Conservation (phyloP, 805 yeast genomes). For the Ogataea ramenticola region DNA sequence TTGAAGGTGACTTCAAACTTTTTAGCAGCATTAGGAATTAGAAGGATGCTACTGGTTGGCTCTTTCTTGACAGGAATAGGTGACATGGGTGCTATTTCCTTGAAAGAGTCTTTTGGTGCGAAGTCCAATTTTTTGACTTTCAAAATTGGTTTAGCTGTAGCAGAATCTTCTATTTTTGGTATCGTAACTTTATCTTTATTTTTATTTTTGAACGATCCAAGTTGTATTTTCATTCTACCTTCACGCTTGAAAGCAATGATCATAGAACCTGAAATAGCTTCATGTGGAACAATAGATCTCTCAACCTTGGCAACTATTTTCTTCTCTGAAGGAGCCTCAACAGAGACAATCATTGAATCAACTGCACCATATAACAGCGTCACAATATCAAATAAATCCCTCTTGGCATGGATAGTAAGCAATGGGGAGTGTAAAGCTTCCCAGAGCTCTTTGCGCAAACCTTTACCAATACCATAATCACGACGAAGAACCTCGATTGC, state of each 20-base stretch:
- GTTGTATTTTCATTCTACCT: slow-evolving; percentile 47
- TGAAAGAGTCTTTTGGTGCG: slow-evolving; percentile 3
- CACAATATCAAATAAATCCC: slow-evolving; percentile 57
- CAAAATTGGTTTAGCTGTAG: slow-evolving; percentile 7
- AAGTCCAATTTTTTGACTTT: slow-evolving; percentile 8
- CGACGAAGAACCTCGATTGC: slow-evolving; percentile 58
- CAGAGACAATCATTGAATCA: slow-evolving; percentile 52
- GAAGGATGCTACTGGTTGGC: background rate
- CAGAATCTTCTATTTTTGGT: background rate
- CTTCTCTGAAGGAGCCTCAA: slow-evolving; percentile 63
- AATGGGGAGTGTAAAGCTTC: slow-evolving; percentile 55
- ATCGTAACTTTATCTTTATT: slow-evolving; percentile 3
- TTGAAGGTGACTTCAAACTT: slow-evolving; percentile 12
- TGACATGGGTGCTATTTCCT: slow-evolving; percentile 1
- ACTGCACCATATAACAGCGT: slow-evolving; percentile 57
- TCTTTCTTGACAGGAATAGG: background rate
- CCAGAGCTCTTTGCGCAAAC: slow-evolving; percentile 62
- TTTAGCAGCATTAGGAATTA: background rate
- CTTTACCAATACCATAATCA: slow-evolving; percentile 48
- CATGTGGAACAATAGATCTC: slow-evolving; percentile 4
- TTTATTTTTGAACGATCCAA: slow-evolving; percentile 25
- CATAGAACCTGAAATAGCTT: slow-evolving; percentile 34
- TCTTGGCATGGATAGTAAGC: slow-evolving; percentile 49
- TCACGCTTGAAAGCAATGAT: slow-evolving; percentile 46
- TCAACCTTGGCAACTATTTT: slow-evolving; percentile 52